Evolutionary conservation across 257 asterid species (phyloP).

Genomic region (Verbena officinalis): DNA sequence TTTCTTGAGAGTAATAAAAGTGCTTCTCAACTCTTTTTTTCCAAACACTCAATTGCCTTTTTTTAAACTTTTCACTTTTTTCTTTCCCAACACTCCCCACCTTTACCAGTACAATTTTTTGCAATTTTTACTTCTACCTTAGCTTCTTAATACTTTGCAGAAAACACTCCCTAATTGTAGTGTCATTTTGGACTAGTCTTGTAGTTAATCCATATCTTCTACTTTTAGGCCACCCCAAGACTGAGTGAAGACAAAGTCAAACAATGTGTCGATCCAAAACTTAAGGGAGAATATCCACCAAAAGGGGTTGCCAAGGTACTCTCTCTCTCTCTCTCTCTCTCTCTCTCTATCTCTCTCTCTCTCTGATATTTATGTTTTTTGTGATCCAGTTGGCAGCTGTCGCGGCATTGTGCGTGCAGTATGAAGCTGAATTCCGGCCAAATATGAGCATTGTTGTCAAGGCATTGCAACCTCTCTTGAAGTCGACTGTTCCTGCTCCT

Average conservation of each 20-base stretch:
- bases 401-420: conserved; percentile 91
- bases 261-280: conserved; percentile 87
- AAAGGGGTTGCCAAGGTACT: conserved; percentile 91
- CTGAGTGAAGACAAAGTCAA: conserved; percentile 90
- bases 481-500: conserved; percentile 56
- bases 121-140: no score
- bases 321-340: conserved; percentile 24
- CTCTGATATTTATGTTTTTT: conserved; percentile 17
- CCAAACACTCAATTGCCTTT: no score
- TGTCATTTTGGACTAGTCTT: background rate
- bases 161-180: no score
- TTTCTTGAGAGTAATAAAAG: no score
- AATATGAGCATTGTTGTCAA: conserved; percentile 92
- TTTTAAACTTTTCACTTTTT: no score
- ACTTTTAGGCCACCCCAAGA: conserved; percentile 80
- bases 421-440: conserved; percentile 91
- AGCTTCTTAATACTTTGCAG: no score
- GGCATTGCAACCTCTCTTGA: conserved; percentile 84
- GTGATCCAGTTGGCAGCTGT: conserved; percentile 81
- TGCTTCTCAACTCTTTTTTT: no score
- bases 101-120: no score
- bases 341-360: background rate
- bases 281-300: conserved; percentile 77
- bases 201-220: conserved; percentile 16
- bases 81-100: background rate